A percentile compares a stretch with the other conserved stretches of the same genome.
Conservation (phyloP, 2,329 filamentous ascomycete species). For the Capronia americana region DNA sequence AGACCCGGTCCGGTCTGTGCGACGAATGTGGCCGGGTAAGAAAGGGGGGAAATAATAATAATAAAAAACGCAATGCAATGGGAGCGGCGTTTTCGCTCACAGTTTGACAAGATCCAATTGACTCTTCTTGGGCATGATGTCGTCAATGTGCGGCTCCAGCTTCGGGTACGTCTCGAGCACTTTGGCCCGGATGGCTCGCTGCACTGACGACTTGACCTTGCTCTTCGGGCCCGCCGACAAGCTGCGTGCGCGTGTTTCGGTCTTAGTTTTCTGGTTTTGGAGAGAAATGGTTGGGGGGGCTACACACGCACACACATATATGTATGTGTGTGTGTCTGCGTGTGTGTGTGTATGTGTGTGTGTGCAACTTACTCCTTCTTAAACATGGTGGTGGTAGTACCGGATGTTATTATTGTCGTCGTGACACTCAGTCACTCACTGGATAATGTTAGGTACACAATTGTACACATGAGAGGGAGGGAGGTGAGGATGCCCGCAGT, state of each 20-base stretch:
- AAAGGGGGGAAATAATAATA: too few species aligned
- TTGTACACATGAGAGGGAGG: background rate
- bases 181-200: slow-evolving; percentile 82
- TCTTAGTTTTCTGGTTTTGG: background rate
- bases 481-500: background rate
- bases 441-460: too few species aligned
- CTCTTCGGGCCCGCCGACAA: slow-evolving; percentile 81
- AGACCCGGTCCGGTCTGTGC: slow-evolving; percentile 77
- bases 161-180: slow-evolving; percentile 85
- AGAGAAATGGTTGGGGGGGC: background rate
- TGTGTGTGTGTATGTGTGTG: background rate
- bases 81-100: slow-evolving; percentile 46
- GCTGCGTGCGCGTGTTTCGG: slow-evolving; percentile 43
- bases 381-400: slow-evolving; percentile 37
- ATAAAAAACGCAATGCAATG: too few species aligned
- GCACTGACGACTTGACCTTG: slow-evolving; percentile 96
- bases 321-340: too few species aligned
- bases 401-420: too few species aligned
- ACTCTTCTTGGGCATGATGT: slow-evolving; percentile 92
- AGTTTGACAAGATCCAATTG: slow-evolving; percentile 91
- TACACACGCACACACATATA: too few species aligned
- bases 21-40: background rate
- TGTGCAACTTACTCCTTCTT: slow-evolving; percentile 30
- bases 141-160: slow-evolving; percentile 86
- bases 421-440: background rate